Base-by-base conservation (phyloP, 164 flowering plant species). In the Akebia trifoliata region DNA sequence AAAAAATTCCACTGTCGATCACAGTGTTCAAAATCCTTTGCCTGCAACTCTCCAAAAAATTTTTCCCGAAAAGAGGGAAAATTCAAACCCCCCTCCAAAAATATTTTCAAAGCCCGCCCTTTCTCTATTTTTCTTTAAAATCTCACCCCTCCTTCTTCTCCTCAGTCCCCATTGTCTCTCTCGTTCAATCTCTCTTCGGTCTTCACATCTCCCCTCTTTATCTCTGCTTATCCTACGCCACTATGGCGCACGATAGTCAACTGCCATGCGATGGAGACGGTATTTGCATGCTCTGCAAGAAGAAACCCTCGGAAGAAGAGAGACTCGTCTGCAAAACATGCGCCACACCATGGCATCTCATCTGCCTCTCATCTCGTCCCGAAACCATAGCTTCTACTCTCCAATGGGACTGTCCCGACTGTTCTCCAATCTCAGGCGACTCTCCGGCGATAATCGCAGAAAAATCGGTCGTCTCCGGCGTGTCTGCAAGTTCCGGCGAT, bases 181-280 rank as follows among this genome's bases (percentile, higher is more conserved):
- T 42, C 36, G 1, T 6, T 55, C 47, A 1, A 4, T 39, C 25
- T 17, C 36, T 2, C 1, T 29, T 17, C 18, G 11, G 6, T 3
- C 11, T 3, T 37, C 40, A 5, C 40, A 8, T 18, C 22, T 28
- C 35, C 53, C 29, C 35, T 28, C 26, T 6, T 17, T 18, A 4
- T 40, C 49, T 56, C 37, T 42, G 49, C 59, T 28, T 42, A 56
- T 30, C 22, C 59, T 30, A 20, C 48, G 28, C 39, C 26, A 6
- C 40, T 62, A 80, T 78, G 90, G 87, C 81, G 68, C 62, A 62
- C 30, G 58, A 2, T 39, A 56, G 59, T 31, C 74, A 78, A 47
- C 85, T 84, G 24, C 92, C 97, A 8, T 82, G 90, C 72, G 87
- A 87, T 67, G 82, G 78, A 4, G 93, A 85, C n/a, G 97, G 92